These are phyloP conservation scores for Rhododendron vialii DNA, from an alignment of 148 eudicot genomes.

Conservation along the genomic window DNA sequence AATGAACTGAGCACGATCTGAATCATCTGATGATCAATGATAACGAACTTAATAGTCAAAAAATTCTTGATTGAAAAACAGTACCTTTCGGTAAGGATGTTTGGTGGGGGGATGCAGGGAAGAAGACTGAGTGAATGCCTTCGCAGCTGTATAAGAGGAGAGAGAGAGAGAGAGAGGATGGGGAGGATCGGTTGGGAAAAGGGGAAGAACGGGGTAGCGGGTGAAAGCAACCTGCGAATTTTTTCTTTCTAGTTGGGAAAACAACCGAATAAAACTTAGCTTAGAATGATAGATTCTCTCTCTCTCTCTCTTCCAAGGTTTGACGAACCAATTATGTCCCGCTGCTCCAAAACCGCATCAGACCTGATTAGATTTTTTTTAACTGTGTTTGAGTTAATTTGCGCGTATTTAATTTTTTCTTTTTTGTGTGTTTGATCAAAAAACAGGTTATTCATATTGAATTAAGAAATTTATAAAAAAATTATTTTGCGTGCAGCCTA, in stretches of 20 bases:
- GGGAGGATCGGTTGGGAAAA: not conserved
- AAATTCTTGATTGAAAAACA: not conserved
- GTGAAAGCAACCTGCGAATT: not conserved
- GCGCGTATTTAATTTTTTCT: too few species aligned
- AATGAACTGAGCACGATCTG: not conserved
- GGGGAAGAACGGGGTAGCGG: not conserved
- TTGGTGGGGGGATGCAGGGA: not conserved
- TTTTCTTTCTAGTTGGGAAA: not conserved
- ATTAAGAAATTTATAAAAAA: too few species aligned
- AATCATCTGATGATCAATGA: not conserved
- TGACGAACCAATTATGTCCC: too few species aligned
- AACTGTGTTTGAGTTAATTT: too few species aligned
- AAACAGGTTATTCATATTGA: too few species aligned
- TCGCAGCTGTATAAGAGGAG: not conserved
- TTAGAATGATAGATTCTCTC: not conserved
- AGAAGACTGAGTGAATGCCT: not conserved
- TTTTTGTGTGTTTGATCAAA: too few species aligned
- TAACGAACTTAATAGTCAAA: not conserved
- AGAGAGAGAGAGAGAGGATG: not conserved
- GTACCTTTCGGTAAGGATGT: conserved; percentile 8
- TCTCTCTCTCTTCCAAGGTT: not conserved
- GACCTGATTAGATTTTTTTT: too few species aligned
- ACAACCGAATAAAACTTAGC: not conserved
- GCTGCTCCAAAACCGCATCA: too few species aligned
- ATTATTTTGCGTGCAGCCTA: too few species aligned